Conservation (phyloP, 2,329 filamentous ascomycete genomes). For the Colletotrichum spinosum region DNA sequence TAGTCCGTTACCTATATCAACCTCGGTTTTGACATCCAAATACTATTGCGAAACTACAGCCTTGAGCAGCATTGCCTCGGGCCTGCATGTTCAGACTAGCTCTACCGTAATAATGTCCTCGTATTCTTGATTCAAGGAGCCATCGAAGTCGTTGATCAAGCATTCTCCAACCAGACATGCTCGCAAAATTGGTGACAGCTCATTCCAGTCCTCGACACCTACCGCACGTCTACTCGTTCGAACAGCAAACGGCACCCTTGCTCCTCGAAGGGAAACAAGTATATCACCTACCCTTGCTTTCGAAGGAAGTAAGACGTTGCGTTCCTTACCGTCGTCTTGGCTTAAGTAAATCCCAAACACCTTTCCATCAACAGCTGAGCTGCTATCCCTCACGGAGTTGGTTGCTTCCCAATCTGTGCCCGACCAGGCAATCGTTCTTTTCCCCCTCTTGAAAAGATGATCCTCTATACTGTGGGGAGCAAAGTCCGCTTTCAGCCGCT, state of each 20-base stretch:
- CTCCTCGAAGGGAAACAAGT: background rate
- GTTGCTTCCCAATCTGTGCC: fast-evolving
- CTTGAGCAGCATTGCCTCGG: no score
- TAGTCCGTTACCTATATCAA: no score
- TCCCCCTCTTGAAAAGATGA: background rate
- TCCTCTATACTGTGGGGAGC: background rate
- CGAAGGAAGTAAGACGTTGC: background rate
- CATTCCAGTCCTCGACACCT: background rate
- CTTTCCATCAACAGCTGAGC: background rate
- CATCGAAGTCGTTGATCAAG: background rate
- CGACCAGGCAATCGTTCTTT: background rate
- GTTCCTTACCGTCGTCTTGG: no score
- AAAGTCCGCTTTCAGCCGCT: no score
- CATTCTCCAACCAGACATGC: background rate
- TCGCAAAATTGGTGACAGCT: no score
- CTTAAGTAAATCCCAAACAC: background rate
- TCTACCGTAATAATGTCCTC: background rate
- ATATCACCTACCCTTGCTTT: background rate
- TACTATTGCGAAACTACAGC: no score
- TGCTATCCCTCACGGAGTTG: background rate
- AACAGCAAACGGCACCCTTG: background rate
- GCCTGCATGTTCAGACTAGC: background rate
- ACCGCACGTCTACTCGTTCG: no score
- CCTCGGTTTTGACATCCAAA: no score
- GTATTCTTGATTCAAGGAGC: background rate